Evolutionary conservation across 2,329 filamentous ascomycete genomes (phyloP).

Genomic region (Bertia moriformis): DNA sequence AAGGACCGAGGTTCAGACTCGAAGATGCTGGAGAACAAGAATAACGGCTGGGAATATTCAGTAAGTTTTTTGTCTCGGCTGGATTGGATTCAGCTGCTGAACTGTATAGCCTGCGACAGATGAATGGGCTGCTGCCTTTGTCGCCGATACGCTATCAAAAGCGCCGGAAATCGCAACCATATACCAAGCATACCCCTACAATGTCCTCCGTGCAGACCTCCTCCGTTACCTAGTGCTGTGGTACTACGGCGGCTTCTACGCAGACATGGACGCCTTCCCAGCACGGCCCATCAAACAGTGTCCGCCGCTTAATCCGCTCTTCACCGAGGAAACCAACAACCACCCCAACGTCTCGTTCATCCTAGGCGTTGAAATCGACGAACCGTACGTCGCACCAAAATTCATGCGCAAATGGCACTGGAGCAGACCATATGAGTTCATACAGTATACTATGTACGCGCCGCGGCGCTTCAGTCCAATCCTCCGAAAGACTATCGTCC

Average conservation of each 20-base stretch:
- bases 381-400: slow-evolving; percentile 14
- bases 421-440: slow-evolving; percentile 15
- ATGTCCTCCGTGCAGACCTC: slow-evolving; percentile 2
- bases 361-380: slow-evolving; percentile 17
- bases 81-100: neutral
- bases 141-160: slow-evolving; percentile 2
- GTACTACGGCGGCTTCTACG: slow-evolving; percentile 18
- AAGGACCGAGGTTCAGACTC: neutral
- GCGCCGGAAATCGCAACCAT: slow-evolving; percentile 11
- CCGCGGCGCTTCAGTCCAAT: slow-evolving; percentile 17
- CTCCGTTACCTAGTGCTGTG: slow-evolving; percentile 16
- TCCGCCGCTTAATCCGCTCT: slow-evolving; percentile 7
- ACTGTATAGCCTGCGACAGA: neutral
- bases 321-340: neutral
- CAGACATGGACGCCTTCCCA: slow-evolving; percentile 16
- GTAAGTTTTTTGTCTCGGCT: neutral
- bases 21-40: too few species aligned
- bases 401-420: slow-evolving; percentile 17
- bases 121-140: neutral
- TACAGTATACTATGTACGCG: slow-evolving; percentile 18
- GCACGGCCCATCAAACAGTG: slow-evolving; percentile 12
- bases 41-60: neutral
- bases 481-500: slow-evolving; percentile 13
- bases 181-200: slow-evolving; percentile 13
- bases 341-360: slow-evolving; percentile 13